A percentile compares a stretch with the other conserved stretches of the same genome.
These are phyloP conservation scores for Boletellus sp. DNA, from an alignment of 768 basidiomycete species.

Conservation along the genomic window DNA sequence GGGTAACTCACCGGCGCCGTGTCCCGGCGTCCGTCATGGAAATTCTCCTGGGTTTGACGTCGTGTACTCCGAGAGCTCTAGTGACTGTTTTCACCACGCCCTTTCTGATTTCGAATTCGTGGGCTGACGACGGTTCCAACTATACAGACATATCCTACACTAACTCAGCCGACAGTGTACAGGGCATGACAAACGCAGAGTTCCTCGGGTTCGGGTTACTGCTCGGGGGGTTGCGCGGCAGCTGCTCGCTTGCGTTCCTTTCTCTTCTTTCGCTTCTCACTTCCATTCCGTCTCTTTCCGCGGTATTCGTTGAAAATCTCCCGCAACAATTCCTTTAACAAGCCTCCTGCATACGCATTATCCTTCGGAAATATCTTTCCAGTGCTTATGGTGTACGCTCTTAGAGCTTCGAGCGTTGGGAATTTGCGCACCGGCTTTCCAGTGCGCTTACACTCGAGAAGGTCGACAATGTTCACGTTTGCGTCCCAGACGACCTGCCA, in stretches of 20 bases:
- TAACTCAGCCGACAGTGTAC: no score
- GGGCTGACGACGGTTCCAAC: no score
- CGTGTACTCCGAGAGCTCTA: no score
- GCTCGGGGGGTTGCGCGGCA: neutral
- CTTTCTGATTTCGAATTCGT: no score
- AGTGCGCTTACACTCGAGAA: constrained; percentile 20
- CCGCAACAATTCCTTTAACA: constrained; percentile 30
- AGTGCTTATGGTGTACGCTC: constrained; percentile 19
- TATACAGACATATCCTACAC: no score
- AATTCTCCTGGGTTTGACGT: no score
- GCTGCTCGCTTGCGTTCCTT: constrained; percentile 14
- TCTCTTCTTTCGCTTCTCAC: constrained; percentile 14
- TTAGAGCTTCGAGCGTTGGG: constrained; percentile 20
- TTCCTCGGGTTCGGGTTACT: neutral
- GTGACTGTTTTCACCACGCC: no score
- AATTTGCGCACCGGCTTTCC: constrained; percentile 23
- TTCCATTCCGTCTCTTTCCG: constrained; percentile 21
- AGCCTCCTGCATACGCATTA: constrained; percentile 27
- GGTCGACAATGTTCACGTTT: constrained; percentile 35
- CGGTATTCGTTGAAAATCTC: constrained; percentile 19
- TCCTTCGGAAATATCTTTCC: constrained; percentile 29
- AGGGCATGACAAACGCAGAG: no score
- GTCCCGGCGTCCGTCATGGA: no score
- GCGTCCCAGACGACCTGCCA: constrained; percentile 17
- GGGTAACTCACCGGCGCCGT: no score